Evolutionary conservation across 805 yeast species (phyloP), one percentile per base, ranked within the genome.

Genomic region (Metschnikowia cubensis): DNA sequence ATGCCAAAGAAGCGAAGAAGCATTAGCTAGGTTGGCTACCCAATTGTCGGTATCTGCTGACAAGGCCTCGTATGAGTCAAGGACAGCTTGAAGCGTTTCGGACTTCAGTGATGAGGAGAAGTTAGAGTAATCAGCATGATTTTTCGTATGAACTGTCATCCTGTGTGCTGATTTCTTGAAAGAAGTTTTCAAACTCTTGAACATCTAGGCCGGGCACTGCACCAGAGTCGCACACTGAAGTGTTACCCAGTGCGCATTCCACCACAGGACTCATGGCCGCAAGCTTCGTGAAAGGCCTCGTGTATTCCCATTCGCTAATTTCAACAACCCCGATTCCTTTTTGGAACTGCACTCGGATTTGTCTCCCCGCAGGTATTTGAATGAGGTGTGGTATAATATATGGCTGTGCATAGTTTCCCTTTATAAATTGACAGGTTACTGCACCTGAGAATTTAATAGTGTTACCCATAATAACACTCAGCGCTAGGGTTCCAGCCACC

Each of bases 11-110:
- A 92, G 73, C 4, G 97, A 87, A 6, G 96, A 77, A 35, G 92
- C 85, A 61, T 92, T 92, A 25, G 97, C 81, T 33, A 90, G 69
- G 62, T 94, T 92, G 54, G 95, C 83, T 3, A 92, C 91, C 97
- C 97, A 91, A 68, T 89, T 87, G 32, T 70, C 62, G 51, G 85
- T 87, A 7, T 74, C 89, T 0, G 62, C 71, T 1, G 83, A 68
- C 14, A 92, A 71, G 0, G 92, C 90, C 42, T 74, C 72, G 57
- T 87, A 87, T 1, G 89, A 80, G 43, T 72, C 77, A 1, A 87
- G 45, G 4, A 88, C 68, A 50, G 71, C 72, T 49, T 82, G 80
- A 18, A 90, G 75, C 5, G 81, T 72, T 46, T 87, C 92, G 25
- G 65, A 63, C 53, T 79, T 81, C 46, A 61, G 50, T 52, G 67